Base-by-base conservation (phyloP, 2,329 filamentous ascomycete genomes). In the Exophiala sp. region DNA sequence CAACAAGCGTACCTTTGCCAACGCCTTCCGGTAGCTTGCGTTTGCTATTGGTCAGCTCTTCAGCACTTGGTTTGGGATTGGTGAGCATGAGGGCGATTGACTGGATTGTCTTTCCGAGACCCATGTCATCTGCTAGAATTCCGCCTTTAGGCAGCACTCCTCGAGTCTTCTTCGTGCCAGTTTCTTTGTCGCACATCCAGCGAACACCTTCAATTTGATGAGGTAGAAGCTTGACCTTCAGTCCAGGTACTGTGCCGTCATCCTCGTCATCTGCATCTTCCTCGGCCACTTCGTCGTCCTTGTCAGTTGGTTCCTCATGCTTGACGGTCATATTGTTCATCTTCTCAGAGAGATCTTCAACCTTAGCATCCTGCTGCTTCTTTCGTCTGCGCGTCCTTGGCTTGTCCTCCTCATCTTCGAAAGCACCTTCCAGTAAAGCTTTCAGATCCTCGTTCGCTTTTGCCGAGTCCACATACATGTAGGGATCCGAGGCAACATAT, bases 161-260 rank as follows among this genome's bases (percentile, higher is more conserved):
- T 55, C 88, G 89, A 63, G 86, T 87, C 74, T 94, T 96, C 57
- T 88, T 84, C 14, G 85, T 84, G 2, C 92, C 91, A 9, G 90
- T 85, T 72, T 99, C 94, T 65, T 95, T 90, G 55, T 91, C 88
- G 52, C 82, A 86, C 90, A 99, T 96, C 92, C 94, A 99, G 52
- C 86, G 83, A 1, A 97, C 87, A 64, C 94, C 94, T 52, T 96
- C 89, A 11, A 96, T 84, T 71, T 99, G 94, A 72, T 99, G 94
- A 3, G 91, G 92, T 0, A 99, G 79, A 2, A 99, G 79, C 65
- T 88, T 91, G 56, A 97, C 89, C 52, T 86, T 88, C 57, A 99
- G 80, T 1, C 92, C 94, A 50, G 91, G 86, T 0, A 96, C 77
- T 57, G 75, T 81, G 47, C 79, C 85, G 66, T 86, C 85, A 40